These are phyloP conservation scores for Spizellomyces punctatus DNA, from an alignment of 192 early-diverging fungal genomes.

Conservation along the genomic window DNA sequence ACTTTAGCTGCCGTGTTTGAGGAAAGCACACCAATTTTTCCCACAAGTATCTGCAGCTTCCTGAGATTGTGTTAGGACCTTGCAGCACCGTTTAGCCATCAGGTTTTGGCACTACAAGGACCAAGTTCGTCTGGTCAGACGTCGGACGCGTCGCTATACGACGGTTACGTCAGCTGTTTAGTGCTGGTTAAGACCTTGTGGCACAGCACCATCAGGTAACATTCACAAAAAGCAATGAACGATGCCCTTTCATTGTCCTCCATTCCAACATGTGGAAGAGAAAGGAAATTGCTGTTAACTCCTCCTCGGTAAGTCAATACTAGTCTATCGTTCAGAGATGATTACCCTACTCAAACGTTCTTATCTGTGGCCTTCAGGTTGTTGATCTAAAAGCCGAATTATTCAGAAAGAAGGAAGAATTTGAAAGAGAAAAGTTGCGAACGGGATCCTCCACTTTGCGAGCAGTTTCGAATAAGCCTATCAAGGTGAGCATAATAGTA, in stretches of 20 bases:
- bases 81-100: too few species aligned
- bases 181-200: too few species aligned
- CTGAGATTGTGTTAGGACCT: too few species aligned
- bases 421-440: constrained; percentile 31
- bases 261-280: constrained; percentile 29
- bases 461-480: constrained; percentile 28
- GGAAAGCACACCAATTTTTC: too few species aligned
- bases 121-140: too few species aligned
- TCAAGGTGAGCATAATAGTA: constrained; percentile 28
- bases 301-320: constrained; percentile 29
- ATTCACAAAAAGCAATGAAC: too few species aligned
- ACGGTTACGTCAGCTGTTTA: too few species aligned
- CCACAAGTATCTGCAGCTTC: too few species aligned
- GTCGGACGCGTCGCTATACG: too few species aligned
- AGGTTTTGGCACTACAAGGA: too few species aligned
- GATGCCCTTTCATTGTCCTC: background rate
- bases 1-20: too few species aligned
- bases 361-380: constrained; percentile 25
- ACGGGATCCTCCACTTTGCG: constrained; percentile 11
- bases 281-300: constrained; percentile 33
- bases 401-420: constrained; percentile 37
- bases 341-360: background rate
- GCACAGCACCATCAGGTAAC: too few species aligned
- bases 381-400: constrained; percentile 52
- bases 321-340: background rate